Base-by-base conservation (phyloP, 768 basidiomycete species). In the Tulasnella sp. region DNA sequence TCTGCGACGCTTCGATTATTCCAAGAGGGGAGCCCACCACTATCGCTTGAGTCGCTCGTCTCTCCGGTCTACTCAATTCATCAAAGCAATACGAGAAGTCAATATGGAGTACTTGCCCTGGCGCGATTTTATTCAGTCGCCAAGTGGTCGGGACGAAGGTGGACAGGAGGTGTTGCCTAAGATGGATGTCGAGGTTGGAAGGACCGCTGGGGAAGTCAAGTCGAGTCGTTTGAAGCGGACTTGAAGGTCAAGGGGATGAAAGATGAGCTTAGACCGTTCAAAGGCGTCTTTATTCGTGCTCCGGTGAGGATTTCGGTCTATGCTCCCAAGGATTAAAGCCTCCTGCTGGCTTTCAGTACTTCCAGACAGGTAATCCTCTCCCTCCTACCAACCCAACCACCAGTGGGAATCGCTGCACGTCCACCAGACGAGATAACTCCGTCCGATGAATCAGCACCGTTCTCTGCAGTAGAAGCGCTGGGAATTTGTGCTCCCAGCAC, bases 11-110 rank as follows among this genome's bases (percentile, higher is more conserved):
- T 0, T 85, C 98, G 70, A 90, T 99, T 78, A 94, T 99, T 78
- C 97, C 97, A 14, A 97, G 96, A 8, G 97, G 97, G 92, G 97
- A 99, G 84, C 95, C 93, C 6, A 98, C 97, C 6, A 94, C 96
- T 3, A 98, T 99, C 77, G 93, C 90, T 1, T 86, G 93, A 69
- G 86, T 91, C 25, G 93, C 90, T 38, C 87, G 87, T 74, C 86
- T 90, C 37, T 87, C 91, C 0, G 93, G 93, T 0, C 87, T 99
- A 54, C 82, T 95, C 19, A 89, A 91, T n/a, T 94, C 93, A 8
- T 85, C 98, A 5, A 86, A 88, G 45, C 86, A 88, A 45, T 96
- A 96, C 79, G 85, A 90, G n/a, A 94, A 91, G 81, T 90, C 94
- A 0, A 88, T 96, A 2, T 99, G 95, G 95, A 97, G 96, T 2